Percentiles rank a stretch among this genome's conserved stretches.
phyloP scores from a whole-genome alignment of 1,139 yeast genomes.

The Yamadazyma oceani region DNA sequence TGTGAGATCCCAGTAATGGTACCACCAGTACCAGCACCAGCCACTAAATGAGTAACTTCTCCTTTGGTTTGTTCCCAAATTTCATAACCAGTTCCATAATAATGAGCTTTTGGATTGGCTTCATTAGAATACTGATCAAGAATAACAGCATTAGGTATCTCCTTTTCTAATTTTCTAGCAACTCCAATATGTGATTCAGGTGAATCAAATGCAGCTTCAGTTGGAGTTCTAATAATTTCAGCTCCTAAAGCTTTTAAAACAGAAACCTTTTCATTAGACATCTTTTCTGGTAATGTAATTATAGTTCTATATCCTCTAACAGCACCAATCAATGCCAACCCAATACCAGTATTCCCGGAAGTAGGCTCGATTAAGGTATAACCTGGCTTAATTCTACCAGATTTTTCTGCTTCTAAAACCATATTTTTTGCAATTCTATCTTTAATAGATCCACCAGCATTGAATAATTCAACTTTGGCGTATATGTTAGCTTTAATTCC shows the following conservation, averaged over 20 bases:
- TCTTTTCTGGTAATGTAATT: conserved; percentile 87
- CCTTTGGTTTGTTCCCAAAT: conserved; percentile 83
- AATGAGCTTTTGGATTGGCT: conserved; percentile 84
- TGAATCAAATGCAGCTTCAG: conserved; percentile 92
- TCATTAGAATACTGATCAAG: conserved; percentile 80
- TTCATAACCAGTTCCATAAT: conserved; percentile 81
- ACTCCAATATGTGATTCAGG: conserved; percentile 93
- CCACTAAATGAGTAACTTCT: conserved; percentile 71
- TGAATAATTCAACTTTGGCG: conserved; percentile 66
- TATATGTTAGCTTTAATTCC: conserved; percentile 66
- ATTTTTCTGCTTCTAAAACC: conserved; percentile 80
- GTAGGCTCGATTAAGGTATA: conserved; percentile 88
- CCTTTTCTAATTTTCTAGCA: conserved; percentile 76
- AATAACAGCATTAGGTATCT: conserved; percentile 83
- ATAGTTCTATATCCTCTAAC: conserved; percentile 85
- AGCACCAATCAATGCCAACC: conserved; percentile 84
- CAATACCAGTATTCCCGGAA: conserved; percentile 88
- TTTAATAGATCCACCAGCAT: conserved; percentile 71
- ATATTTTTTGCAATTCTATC: conserved; percentile 66
- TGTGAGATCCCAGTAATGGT: conserved; percentile 77
- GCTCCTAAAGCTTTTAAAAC: conserved; percentile 90
- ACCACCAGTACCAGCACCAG: conserved; percentile 94
- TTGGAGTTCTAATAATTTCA: conserved; percentile 87
- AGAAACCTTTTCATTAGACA: conserved; percentile 89
- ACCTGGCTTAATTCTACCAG: conserved; percentile 81